Evolutionary conservation across 805 yeast genomes (phyloP).

Genomic region (Nakazawaea ernobii): DNA sequence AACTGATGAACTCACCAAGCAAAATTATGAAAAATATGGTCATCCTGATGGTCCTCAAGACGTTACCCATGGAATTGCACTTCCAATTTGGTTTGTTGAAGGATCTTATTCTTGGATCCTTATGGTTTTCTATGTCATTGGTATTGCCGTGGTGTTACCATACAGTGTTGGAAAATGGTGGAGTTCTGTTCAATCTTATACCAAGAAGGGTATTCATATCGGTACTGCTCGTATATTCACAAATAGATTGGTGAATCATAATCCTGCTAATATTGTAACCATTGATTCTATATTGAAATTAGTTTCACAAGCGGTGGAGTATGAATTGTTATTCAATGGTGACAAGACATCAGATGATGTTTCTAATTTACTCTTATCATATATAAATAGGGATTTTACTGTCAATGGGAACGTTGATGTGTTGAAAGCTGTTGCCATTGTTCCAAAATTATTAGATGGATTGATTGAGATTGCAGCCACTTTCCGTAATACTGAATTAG

Average conservation of each 20-base stretch:
- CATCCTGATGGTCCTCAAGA: slow-evolving; percentile 98
- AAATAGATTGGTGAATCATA: slow-evolving; percentile 64
- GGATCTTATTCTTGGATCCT: slow-evolving; percentile 66
- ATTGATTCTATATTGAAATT: slow-evolving; percentile 52
- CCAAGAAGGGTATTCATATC: slow-evolving; percentile 77
- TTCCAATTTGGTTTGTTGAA: slow-evolving; percentile 87
- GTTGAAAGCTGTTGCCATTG: slow-evolving; percentile 52
- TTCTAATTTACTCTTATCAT: slow-evolving; percentile 44
- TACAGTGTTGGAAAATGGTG: slow-evolving; percentile 84
- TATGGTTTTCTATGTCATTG: slow-evolving; percentile 53
- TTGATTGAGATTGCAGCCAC: slow-evolving; percentile 75
- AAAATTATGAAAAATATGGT: slow-evolving; percentile 81
- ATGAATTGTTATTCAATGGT: slow-evolving; percentile 34
- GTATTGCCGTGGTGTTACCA: slow-evolving; percentile 80
- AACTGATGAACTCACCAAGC: slow-evolving; percentile 81
- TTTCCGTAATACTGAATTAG: slow-evolving; percentile 68
- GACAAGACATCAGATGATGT: slow-evolving; percentile 41
- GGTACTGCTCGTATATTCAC: slow-evolving; percentile 78
- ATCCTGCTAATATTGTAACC: slow-evolving; percentile 62
- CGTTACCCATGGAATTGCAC: slow-evolving; percentile 85
- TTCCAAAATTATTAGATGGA: slow-evolving; percentile 64
- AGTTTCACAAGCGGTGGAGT: slow-evolving; percentile 66
- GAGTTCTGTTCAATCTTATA: slow-evolving; percentile 72
- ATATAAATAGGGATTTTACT: slow-evolving; percentile 46
- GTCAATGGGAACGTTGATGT: slow-evolving; percentile 31